A percentile compares a stretch with the other conserved stretches of the same genome.
Conservation (phyloP, 306 rosid species). For the Quercus ilex region DNA sequence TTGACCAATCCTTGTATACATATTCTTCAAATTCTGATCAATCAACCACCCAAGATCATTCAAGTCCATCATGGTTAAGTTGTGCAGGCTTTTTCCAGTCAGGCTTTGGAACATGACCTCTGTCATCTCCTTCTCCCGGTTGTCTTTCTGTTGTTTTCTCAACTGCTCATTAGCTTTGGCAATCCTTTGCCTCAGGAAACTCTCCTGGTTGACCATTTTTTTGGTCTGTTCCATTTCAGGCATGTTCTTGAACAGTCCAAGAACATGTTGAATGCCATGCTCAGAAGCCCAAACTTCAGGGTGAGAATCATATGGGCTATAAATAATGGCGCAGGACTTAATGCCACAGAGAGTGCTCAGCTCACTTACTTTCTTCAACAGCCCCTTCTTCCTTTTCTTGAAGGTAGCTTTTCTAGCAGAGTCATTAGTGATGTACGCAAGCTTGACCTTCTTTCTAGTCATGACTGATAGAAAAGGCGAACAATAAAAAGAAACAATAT, state of each 20-base stretch:
- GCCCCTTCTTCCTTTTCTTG: slow-evolving; percentile 63
- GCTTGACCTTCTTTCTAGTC: slow-evolving; percentile 57
- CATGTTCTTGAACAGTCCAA: too few relatives aligned
- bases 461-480: slow-evolving; percentile 11
- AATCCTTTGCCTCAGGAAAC: slow-evolving; percentile 21
- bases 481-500: not conserved
- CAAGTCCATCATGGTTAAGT: slow-evolving; percentile 19
- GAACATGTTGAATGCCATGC: too few relatives aligned
- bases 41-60: slow-evolving; percentile 29
- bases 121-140: slow-evolving; percentile 23
- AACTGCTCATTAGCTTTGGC: slow-evolving; percentile 26
- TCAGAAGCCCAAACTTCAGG: too few relatives aligned
- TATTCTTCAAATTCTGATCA: slow-evolving; percentile 21
- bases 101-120: slow-evolving; percentile 24
- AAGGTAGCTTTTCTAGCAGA: slow-evolving; percentile 51
- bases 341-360: slow-evolving; percentile 54
- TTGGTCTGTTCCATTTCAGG: too few relatives aligned
- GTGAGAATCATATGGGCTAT: too few relatives aligned
- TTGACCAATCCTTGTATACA: slow-evolving; percentile 5
- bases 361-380: slow-evolving; percentile 55
- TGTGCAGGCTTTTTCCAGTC: slow-evolving; percentile 2
- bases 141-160: slow-evolving; percentile 22
- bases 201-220: slow-evolving; percentile 35
- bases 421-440: slow-evolving; percentile 33
- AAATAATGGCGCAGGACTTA: slow-evolving; percentile 54